Conservation (phyloP, 164 flowering plant genomes). For the Nymphaea colorata region DNA sequence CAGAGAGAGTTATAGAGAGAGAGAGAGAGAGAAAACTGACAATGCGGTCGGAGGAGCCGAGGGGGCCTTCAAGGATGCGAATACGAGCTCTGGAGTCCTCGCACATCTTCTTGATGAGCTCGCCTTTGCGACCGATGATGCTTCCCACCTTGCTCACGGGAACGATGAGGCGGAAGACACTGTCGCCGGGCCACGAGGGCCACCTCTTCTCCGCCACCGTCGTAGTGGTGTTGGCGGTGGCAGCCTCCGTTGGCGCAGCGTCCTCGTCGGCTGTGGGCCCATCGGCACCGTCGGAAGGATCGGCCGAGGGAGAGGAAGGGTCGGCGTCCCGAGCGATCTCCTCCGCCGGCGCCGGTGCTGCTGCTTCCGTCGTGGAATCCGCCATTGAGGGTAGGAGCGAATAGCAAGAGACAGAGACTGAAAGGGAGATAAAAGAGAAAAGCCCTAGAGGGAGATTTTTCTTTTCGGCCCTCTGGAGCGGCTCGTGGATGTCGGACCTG, state of each 20-base stretch:
- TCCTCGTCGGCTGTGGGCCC: neutral
- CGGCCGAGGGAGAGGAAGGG: neutral
- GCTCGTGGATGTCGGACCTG: too few species aligned
- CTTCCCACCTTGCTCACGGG: slow-evolving; percentile 83
- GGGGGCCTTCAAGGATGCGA: slow-evolving; percentile 75
- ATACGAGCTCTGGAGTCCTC: slow-evolving; percentile 84
- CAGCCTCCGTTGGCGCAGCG: neutral
- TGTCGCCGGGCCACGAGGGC: slow-evolving; percentile 96
- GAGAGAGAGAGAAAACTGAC: slow-evolving; percentile 24
- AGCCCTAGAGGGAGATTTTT: too few species aligned
- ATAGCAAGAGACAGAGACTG: neutral
- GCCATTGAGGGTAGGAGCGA: neutral
- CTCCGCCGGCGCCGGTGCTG: neutral
- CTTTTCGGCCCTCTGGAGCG: too few species aligned
- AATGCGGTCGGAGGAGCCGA: slow-evolving; percentile 62
- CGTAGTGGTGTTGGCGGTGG: neutral
- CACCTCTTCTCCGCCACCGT: slow-evolving; percentile 24
- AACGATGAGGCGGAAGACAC: slow-evolving; percentile 69
- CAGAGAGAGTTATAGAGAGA: neutral
- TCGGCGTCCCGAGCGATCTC: neutral
- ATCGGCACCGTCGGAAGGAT: neutral
- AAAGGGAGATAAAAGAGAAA: too few species aligned
- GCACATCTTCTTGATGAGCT: slow-evolving; percentile 79
- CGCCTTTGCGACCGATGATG: slow-evolving; percentile 92
- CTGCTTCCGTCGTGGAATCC: neutral